phyloP scores from a whole-genome alignment of 352 stramenopile species.

The Globisporangium solare region DNA sequence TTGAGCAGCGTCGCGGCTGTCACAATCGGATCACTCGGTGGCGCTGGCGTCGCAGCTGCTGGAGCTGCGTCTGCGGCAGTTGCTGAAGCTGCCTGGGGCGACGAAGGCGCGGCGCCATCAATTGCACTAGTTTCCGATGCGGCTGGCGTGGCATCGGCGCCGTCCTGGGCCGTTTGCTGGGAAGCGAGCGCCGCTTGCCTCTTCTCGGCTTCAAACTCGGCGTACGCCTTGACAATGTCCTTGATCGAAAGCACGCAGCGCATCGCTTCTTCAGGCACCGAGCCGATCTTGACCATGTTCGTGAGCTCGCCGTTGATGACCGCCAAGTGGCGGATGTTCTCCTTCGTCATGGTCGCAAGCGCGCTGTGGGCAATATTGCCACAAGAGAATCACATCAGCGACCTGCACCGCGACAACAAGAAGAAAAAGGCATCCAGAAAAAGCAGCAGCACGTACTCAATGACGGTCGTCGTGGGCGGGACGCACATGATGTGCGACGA shows the following conservation, averaged over 20 bases:
- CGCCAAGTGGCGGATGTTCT: constrained; percentile 80
- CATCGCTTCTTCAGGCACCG: constrained; percentile 79
- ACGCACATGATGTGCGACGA: constrained; percentile 86
- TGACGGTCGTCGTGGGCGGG: constrained; percentile 69
- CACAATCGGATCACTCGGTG: constrained; percentile 15
- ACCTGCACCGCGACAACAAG: neutral
- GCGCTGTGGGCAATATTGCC: constrained; percentile 17
- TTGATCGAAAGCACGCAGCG: constrained; percentile 83
- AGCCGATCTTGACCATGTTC: constrained; percentile 66
- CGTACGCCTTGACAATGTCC: constrained; percentile 76
- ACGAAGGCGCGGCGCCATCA: neutral
- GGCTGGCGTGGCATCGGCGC: neutral
- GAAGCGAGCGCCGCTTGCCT: constrained; percentile 13
- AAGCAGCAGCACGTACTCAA: constrained; percentile 60
- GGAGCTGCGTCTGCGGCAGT: constrained; percentile 4
- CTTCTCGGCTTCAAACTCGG: constrained; percentile 61
- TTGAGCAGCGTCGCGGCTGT: constrained; percentile 69
- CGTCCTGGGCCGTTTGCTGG: constrained; percentile 10
- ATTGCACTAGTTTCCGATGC: neutral
- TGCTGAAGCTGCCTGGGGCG: neutral
- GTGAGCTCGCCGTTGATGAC: constrained; percentile 77
- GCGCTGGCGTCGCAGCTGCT: constrained; percentile 6
- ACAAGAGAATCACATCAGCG: neutral
- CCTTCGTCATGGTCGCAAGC: constrained; percentile 82
- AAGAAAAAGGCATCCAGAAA: neutral